A percentile compares a stretch with the other conserved stretches of the same genome.
phyloP scores from a whole-genome alignment of 1,284 basidiomycete species.

The Ceratobasidium sp. region DNA sequence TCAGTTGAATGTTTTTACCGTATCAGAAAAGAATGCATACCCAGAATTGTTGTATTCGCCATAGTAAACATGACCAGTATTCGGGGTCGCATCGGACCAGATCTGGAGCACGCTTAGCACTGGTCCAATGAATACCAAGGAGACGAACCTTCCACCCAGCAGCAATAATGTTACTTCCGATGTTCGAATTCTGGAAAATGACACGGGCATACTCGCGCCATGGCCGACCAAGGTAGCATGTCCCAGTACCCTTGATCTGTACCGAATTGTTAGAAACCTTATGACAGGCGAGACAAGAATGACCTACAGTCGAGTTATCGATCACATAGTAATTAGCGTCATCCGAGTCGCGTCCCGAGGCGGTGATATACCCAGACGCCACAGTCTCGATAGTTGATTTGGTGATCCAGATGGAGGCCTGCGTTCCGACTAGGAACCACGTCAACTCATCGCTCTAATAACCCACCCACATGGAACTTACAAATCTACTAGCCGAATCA shows the following conservation, averaged over 20 bases:
- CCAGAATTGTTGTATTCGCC: constrained; percentile 43
- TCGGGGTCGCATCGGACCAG: constrained; percentile 36
- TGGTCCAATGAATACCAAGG: not conserved
- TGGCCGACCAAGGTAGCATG: constrained; percentile 36
- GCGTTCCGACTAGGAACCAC: constrained; percentile 29
- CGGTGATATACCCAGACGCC: constrained; percentile 42
- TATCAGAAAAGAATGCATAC: not conserved
- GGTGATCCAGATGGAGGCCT: constrained; percentile 40
- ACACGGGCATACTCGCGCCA: constrained; percentile 42
- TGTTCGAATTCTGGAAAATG: constrained; percentile 41
- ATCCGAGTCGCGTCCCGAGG: constrained; percentile 27
- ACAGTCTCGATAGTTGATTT: constrained; percentile 36
- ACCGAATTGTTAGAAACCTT: not conserved
- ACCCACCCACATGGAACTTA: not conserved
- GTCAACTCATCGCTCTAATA: not conserved
- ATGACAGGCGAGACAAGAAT: not conserved
- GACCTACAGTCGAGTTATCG: constrained; percentile 38
- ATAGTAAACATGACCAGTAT: constrained; percentile 41
- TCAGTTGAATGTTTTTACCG: not conserved
- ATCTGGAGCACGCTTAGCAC: not conserved
- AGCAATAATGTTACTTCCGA: constrained; percentile 37
- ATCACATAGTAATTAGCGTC: constrained; percentile 43
- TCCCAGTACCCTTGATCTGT: constrained; percentile 4
- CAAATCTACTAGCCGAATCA: not conserved
- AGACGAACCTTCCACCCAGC: constrained; percentile 39